Conservation (phyloP, 139 green algal genomes). For the Helicosporidium sp. region DNA sequence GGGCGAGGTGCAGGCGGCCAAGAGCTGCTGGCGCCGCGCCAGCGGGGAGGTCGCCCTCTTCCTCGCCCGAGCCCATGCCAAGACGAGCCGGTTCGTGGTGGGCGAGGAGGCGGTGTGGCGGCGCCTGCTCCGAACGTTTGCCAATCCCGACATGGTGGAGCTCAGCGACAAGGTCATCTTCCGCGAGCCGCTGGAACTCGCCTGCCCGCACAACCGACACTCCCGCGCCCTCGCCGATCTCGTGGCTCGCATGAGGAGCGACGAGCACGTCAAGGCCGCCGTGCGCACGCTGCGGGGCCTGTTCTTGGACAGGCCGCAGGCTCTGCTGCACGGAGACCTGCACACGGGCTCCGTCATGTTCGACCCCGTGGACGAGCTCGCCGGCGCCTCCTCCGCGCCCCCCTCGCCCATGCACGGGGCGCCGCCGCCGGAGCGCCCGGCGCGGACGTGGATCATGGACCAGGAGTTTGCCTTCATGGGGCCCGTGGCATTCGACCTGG, state of each 20-base stretch:
- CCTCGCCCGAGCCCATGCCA: constrained; percentile 64
- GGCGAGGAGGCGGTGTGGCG: too few species aligned
- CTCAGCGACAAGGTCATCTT: constrained; percentile 83
- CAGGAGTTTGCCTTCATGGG: constrained; percentile 90
- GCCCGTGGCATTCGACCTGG: constrained; percentile 90
- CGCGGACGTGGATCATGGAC: constrained; percentile 57
- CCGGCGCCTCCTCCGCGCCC: constrained; percentile 7
- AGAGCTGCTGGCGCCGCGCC: constrained; percentile 50
- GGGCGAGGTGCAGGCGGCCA: constrained; percentile 55
- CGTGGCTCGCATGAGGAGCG: background rate
- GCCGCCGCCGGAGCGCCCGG: background rate
- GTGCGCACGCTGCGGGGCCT: constrained; percentile 10
- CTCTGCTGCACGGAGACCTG: constrained; percentile 87
- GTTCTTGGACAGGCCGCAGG: constrained; percentile 57
- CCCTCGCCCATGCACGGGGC: background rate
- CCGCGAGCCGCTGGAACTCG: constrained; percentile 65
- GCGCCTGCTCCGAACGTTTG: too few species aligned
- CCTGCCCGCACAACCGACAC: constrained; percentile 42
- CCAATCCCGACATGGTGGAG: constrained; percentile 72
- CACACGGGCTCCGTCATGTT: constrained; percentile 93
- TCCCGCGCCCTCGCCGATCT: constrained; percentile 63
- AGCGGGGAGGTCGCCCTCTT: constrained; percentile 50
- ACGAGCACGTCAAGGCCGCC: background rate
- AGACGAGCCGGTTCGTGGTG: constrained; percentile 58
- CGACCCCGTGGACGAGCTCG: too few species aligned